phyloP scores from a whole-genome alignment of 192 early-diverging fungal species.

The Coemansia sp. region DNA sequence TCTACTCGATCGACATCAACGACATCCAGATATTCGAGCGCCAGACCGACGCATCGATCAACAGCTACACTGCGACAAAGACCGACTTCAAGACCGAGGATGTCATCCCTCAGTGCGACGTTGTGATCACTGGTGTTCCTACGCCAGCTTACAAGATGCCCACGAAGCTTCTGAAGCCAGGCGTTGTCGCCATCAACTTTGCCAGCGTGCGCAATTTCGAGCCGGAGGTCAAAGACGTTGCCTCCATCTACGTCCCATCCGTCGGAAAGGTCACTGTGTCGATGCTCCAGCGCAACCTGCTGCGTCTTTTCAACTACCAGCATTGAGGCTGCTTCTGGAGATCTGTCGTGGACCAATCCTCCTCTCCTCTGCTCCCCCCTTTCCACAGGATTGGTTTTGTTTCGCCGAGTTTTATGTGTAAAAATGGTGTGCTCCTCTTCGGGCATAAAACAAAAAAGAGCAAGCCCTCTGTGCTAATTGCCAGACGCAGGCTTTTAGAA shows the following conservation, averaged over 20 bases:
- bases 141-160: constrained; percentile 84
- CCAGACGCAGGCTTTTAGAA: constrained; percentile 7
- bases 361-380: too few relatives aligned
- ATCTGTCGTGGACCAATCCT: too few relatives aligned
- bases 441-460: background rate
- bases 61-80: constrained; percentile 70
- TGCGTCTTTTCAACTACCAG: constrained; percentile 82
- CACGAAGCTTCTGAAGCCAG: constrained; percentile 87
- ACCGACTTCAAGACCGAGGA: constrained; percentile 74
- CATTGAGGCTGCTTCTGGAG: constrained; percentile 12
- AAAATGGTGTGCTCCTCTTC: background rate
- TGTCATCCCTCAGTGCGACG: constrained; percentile 84
- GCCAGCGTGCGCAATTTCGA: constrained; percentile 95
- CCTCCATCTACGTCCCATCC: constrained; percentile 93
- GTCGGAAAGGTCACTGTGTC: constrained; percentile 99
- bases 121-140: constrained; percentile 98
- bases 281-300: constrained; percentile 96
- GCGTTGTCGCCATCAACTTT: constrained; percentile 97
- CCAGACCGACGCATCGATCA: constrained; percentile 64
- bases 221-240: constrained; percentile 88
- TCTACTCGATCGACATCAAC: constrained; percentile 92
- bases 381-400: background rate
- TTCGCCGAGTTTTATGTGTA: too few relatives aligned
- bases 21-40: constrained; percentile 82
- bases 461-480: constrained; percentile 4